These are phyloP conservation scores for Elsinoe australis DNA, from an alignment of 2,329 filamentous ascomycete genomes.

Conservation along the genomic window DNA sequence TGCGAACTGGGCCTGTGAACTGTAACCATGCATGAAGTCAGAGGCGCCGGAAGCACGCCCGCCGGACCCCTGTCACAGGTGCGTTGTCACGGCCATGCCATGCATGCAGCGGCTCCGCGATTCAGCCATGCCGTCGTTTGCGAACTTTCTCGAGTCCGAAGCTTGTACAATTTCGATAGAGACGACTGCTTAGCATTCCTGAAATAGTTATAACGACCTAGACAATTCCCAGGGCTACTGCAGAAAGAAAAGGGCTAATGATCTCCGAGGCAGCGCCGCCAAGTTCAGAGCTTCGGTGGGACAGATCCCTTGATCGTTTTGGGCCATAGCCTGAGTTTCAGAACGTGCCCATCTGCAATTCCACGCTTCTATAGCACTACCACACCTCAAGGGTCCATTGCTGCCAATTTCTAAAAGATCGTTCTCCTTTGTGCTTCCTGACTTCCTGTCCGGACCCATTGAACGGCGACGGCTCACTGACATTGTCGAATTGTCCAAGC, in stretches of 20 bases:
- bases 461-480: constrained; percentile 1
- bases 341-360: constrained; percentile 14
- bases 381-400: neutral
- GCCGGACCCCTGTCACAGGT: constrained; percentile 13
- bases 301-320: constrained; percentile 16
- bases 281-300: neutral
- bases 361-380: constrained; percentile 10
- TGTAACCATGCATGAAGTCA: neutral
- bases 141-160: constrained; percentile 4
- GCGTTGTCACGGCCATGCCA: constrained; percentile 1
- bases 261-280: neutral
- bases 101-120: constrained; percentile 2
- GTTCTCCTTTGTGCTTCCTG: neutral
- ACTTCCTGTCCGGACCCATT: neutral
- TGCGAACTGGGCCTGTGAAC: too few species aligned
- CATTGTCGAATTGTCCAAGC: constrained; percentile 12
- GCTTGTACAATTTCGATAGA: too few species aligned
- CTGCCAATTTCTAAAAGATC: constrained; percentile 4
- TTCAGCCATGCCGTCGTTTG: neutral
- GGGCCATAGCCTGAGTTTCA: constrained; percentile 11
- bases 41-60: constrained; percentile 2
- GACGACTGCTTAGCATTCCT: too few species aligned
- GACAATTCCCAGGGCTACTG: too few species aligned
- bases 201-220: too few species aligned
- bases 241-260: too few species aligned